Percentiles rank a stretch among this genome's conserved stretches.
These are phyloP conservation scores for Dactylellina cionopaga DNA, from an alignment of 2,329 filamentous ascomycete genomes.

Conservation along the genomic window DNA sequence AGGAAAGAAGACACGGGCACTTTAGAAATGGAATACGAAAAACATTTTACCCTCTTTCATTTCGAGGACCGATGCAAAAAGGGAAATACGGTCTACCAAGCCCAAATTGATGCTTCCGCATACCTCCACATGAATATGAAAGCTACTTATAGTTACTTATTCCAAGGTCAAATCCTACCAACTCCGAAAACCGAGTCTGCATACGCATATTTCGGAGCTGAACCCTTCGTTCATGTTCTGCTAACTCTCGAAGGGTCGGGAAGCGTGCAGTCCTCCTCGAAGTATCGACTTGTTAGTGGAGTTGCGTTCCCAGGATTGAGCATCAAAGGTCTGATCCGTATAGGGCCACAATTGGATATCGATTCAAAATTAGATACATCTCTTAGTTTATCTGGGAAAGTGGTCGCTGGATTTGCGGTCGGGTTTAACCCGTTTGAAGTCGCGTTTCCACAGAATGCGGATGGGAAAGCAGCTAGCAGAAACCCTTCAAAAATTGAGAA, in stretches of 20 bases:
- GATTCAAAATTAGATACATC: conserved; percentile 14
- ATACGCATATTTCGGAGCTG: conserved; percentile 10
- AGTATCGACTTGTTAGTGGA: conserved; percentile 17
- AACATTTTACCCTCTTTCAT: conserved; percentile 14
- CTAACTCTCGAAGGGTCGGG: conserved; percentile 19
- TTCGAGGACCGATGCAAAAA: conserved; percentile 28
- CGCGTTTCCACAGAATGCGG: conserved; percentile 17
- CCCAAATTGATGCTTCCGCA: conserved; percentile 10
- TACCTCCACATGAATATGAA: conserved; percentile 24
- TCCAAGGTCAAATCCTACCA: conserved; percentile 26
- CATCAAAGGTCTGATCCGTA: conserved; percentile 26
- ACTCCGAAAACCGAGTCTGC: conserved; percentile 17
- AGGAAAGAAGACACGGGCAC: conserved; percentile 1
- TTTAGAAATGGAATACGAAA: conserved; percentile 26
- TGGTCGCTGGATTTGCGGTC: conserved; percentile 18
- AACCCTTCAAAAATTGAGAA: background rate
- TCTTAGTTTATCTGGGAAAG: conserved; percentile 20
- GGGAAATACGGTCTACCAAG: conserved; percentile 12
- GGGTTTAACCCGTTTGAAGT: conserved; percentile 16
- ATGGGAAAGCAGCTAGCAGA: conserved; percentile 11
- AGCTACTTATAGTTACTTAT: conserved; percentile 17
- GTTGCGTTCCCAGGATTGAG: conserved; percentile 12
- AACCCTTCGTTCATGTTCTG: conserved; percentile 18
- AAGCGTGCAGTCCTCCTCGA: conserved; percentile 6
- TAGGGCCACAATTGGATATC: conserved; percentile 11